Percentiles rank a stretch among this genome's conserved stretches.
phyloP scores from a whole-genome alignment of 148 eudicot species.

The Dysphania ambrosioides region DNA sequence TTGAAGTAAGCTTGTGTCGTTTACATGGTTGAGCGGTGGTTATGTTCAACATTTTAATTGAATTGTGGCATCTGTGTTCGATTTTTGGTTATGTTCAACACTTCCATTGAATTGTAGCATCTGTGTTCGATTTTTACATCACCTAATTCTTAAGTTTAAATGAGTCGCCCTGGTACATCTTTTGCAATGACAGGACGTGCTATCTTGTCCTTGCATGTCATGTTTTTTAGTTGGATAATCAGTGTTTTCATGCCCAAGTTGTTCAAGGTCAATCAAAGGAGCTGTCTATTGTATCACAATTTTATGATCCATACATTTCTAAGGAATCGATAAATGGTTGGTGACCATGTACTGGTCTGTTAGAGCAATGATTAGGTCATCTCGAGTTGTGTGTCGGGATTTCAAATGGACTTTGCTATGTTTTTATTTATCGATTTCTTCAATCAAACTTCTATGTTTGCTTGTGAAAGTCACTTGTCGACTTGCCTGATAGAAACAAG shows the following conservation, averaged over 20 bases:
- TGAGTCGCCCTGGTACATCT: background rate
- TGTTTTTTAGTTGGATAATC: background rate
- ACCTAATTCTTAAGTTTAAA: no score
- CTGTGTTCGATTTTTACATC: no score
- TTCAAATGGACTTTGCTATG: background rate
- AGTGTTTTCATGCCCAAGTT: background rate
- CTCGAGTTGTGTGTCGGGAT: background rate
- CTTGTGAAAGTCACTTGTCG: constrained; percentile 20
- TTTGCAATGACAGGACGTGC: background rate
- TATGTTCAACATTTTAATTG: no score
- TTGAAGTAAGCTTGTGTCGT: no score
- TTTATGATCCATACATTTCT: background rate
- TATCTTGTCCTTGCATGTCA: background rate
- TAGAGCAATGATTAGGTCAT: background rate
- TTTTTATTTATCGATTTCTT: background rate
- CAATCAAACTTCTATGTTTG: background rate
- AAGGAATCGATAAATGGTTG: background rate
- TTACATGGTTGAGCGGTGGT: no score
- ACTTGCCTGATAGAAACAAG: constrained; percentile 34
- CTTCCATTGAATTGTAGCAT: no score
- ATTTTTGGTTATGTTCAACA: no score
- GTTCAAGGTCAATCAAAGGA: constrained; percentile 2
- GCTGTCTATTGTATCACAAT: background rate
- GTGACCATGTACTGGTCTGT: background rate
- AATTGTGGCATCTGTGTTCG: no score